Percentiles rank a stretch among this genome's conserved stretches.
Evolutionary conservation across 306 rosid genomes (phyloP).

Genomic region (Aeschynomene evenia): DNA sequence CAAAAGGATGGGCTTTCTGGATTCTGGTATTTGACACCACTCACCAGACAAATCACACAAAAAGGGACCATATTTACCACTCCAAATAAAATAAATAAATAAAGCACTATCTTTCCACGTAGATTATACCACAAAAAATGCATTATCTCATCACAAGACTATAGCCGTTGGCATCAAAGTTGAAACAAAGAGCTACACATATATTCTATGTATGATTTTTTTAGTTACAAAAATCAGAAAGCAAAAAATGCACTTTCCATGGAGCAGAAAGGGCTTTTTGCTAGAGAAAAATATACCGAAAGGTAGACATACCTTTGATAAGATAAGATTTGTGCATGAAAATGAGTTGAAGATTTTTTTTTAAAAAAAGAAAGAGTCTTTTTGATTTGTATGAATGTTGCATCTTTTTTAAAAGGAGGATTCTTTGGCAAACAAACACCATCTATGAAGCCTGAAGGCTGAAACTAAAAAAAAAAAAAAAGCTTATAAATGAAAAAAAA

Average conservation of each 20-base stretch:
- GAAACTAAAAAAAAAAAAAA: neutral
- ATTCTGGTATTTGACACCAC: constrained; percentile 37
- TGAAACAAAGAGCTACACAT: constrained; percentile 19
- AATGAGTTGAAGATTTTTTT: too few species aligned
- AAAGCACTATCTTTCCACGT: constrained; percentile 40
- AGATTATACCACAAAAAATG: constrained; percentile 35
- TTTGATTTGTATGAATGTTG: neutral
- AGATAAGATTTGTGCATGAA: neutral
- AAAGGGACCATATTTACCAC: constrained; percentile 22
- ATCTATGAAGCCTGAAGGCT: constrained; percentile 4
- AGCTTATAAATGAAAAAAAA: neutral
- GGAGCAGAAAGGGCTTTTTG: constrained; percentile 11
- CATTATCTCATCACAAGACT: constrained; percentile 31
- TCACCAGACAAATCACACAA: constrained; percentile 35
- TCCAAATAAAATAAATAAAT: constrained; percentile 1
- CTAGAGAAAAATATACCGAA: constrained; percentile 15
- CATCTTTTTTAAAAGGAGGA: neutral
- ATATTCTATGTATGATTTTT: constrained; percentile 2
- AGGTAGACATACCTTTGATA: constrained; percentile 16
- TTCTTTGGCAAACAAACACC: neutral
- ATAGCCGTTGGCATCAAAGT: constrained; percentile 21
- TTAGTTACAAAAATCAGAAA: constrained; percentile 9
- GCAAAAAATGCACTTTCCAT: constrained; percentile 24
- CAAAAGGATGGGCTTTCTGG: constrained; percentile 30
- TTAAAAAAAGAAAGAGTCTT: too few species aligned